Base-by-base conservation (phyloP, 169 alveolate species). In the Plasmodium malariae region DNA sequence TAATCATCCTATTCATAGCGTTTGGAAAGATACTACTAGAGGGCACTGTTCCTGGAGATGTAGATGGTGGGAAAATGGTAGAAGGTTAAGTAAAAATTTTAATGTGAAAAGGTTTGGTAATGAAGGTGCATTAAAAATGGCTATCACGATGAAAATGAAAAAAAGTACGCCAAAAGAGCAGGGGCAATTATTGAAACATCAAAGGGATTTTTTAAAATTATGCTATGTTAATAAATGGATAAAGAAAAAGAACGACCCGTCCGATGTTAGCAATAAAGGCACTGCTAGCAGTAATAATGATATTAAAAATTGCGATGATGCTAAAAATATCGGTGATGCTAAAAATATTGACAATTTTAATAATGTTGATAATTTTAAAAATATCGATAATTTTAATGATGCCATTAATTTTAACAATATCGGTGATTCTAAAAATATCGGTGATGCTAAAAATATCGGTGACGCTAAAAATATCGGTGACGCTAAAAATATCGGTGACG, bases 51-150 rank as follows among this genome's bases (percentile, higher is more conserved):
- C 94, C 43, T 94, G 96, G 96, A 73, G 96, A 40, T 94, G 96
- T 40, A 60, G 96, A 43, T 94, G 96, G 96, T 94, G 96, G 96
- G 95, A 94, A 83, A 94, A 94, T 88, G 96, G 96, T 4, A 94
- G 90, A 72, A 43, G 96, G 30, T 63, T 94, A 45, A 92, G 95
- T 72, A 94, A 94, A 92, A 94, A 94, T 76, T 94, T 89, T 43
- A 94, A 94, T 87, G 94, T 94, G 17, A 94, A 94, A 71, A 91
- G 96, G 40, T 94, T 92, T 83, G 96, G 96, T 0, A 94, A 91
- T 36, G 67, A 65, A 12, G 95, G 91, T 51, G 95, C 96, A 62
- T 92, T 94, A 86, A 85, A 93, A 92, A 92, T 94, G 95, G 96
- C 96, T 57, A 80, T 94, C 14, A 88, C 95, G 17, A 94, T 92